These are phyloP conservation scores for Malus sieversii DNA, from an alignment of 306 rosid genomes.

Conservation along the genomic window DNA sequence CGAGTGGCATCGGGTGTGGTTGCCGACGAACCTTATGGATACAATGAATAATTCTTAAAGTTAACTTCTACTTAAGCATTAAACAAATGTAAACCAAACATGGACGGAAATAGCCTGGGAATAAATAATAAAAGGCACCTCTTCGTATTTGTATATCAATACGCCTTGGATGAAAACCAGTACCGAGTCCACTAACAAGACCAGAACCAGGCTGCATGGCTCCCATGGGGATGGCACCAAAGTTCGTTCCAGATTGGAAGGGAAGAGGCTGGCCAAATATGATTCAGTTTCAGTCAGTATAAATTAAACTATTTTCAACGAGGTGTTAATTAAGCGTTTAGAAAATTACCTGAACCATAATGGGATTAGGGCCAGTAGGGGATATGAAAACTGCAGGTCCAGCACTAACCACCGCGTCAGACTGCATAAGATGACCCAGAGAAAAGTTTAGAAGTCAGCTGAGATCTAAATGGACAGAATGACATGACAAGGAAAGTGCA, in stretches of 20 bases:
- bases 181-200: constrained; percentile 54
- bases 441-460: neutral
- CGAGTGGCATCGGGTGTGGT: constrained; percentile 40
- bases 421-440: constrained; percentile 39
- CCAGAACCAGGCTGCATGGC: constrained; percentile 63
- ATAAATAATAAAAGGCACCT: constrained; percentile 38
- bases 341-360: constrained; percentile 87
- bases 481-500: constrained; percentile 13
- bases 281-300: constrained; percentile 43
- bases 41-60: constrained; percentile 11
- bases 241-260: constrained; percentile 61
- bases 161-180: constrained; percentile 73
- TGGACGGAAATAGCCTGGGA: constrained; percentile 4
- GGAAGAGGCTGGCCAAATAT: constrained; percentile 77
- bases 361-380: constrained; percentile 82
- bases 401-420: constrained; percentile 89
- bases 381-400: constrained; percentile 98
- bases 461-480: constrained; percentile 18
- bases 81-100: neutral
- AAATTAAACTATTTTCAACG: constrained; percentile 15
- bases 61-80: constrained; percentile 1
- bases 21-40: constrained; percentile 52
- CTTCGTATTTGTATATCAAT: constrained; percentile 93
- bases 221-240: constrained; percentile 74
- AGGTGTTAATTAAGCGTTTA: constrained; percentile 6